Conservation (phyloP, 1,139 yeast genomes). For the Ogataea hybrid region DNA sequence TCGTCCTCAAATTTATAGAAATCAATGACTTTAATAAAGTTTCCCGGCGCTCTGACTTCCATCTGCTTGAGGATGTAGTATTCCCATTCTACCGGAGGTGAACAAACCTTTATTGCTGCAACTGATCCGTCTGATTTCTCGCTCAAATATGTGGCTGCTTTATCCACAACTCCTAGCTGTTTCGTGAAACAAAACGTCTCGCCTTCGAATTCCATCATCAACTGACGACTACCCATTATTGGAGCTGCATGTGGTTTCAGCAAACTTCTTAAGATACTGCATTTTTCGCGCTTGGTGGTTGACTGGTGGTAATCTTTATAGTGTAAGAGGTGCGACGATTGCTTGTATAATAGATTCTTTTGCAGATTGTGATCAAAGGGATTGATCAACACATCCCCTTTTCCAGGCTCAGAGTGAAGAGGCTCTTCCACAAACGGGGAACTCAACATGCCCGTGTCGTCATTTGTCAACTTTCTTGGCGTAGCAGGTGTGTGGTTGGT, state of each 20-base stretch:
- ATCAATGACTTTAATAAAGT: conserved; percentile 50
- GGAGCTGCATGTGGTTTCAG: conserved; percentile 45
- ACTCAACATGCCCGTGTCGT: conserved; percentile 33
- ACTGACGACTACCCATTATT: conserved; percentile 39
- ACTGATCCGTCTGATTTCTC: conserved; percentile 59
- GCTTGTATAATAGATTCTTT: conserved; percentile 29
- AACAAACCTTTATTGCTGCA: conserved; percentile 72
- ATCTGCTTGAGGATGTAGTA: conserved; percentile 66
- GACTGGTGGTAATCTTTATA: conserved; percentile 8
- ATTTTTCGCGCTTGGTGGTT: conserved; percentile 12
- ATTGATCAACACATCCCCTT: conserved; percentile 26
- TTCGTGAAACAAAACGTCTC: conserved; percentile 56
- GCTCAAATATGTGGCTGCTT: conserved; percentile 73
- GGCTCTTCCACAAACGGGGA: conserved; percentile 51
- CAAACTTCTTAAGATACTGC: conserved; percentile 44
- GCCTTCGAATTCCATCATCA: conserved; percentile 46
- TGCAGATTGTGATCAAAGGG: conserved; percentile 36
- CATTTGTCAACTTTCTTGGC: conserved; percentile 5
- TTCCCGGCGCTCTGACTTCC: conserved; percentile 34
- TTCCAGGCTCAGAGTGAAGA: conserved; percentile 3
- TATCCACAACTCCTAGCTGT: conserved; percentile 78
- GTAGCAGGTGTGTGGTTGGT: conserved; percentile 17
- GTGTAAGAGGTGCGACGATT: conserved; percentile 33
- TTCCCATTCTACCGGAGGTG: conserved; percentile 79
- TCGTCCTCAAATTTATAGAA: conserved; percentile 66